phyloP scores from a whole-genome alignment of 352 stramenopile genomes.

The Saprolegnia parasitica region DNA sequence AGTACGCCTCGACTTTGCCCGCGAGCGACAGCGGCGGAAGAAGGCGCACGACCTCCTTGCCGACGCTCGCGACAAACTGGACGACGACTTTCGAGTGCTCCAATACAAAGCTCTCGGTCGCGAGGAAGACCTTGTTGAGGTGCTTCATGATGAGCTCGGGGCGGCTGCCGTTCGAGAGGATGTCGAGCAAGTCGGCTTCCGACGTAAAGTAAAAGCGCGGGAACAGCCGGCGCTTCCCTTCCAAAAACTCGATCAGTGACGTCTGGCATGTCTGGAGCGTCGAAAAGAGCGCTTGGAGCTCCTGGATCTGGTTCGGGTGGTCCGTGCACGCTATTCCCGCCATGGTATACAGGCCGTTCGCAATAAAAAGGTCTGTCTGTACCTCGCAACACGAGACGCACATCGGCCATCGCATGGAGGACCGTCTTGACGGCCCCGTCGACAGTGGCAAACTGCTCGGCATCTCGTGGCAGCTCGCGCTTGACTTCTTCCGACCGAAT shows the following conservation, averaged over 20 bases:
- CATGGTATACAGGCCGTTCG: neutral
- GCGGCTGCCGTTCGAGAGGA: slow-evolving; percentile 89
- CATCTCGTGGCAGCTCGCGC: slow-evolving; percentile 88
- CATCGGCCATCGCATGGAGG: neutral
- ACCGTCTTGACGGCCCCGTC: slow-evolving; percentile 66
- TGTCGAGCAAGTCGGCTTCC: slow-evolving; percentile 90
- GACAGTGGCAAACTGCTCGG: slow-evolving; percentile 81
- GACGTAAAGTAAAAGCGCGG: slow-evolving; percentile 96
- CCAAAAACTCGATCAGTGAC: slow-evolving; percentile 92
- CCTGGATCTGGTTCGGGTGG: slow-evolving; percentile 46
- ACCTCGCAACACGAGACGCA: slow-evolving; percentile 43
- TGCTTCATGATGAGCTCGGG: slow-evolving; percentile 88
- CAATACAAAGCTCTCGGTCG: slow-evolving; percentile 59
- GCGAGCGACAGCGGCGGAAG: slow-evolving; percentile 81
- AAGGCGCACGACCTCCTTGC: slow-evolving; percentile 86
- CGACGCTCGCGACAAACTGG: slow-evolving; percentile 88
- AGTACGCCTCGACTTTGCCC: slow-evolving; percentile 95
- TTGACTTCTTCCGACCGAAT: slow-evolving; percentile 94
- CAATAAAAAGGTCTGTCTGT: neutral
- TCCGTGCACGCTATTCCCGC: slow-evolving; percentile 59
- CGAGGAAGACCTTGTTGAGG: slow-evolving; percentile 85
- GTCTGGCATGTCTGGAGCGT: slow-evolving; percentile 91
- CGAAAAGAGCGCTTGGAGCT: slow-evolving; percentile 65
- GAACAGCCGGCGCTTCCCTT: slow-evolving; percentile 88
- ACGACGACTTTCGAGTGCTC: slow-evolving; percentile 62